Base-by-base conservation (phyloP, 345 rosid species). In the Anastatica hierochuntica region DNA sequence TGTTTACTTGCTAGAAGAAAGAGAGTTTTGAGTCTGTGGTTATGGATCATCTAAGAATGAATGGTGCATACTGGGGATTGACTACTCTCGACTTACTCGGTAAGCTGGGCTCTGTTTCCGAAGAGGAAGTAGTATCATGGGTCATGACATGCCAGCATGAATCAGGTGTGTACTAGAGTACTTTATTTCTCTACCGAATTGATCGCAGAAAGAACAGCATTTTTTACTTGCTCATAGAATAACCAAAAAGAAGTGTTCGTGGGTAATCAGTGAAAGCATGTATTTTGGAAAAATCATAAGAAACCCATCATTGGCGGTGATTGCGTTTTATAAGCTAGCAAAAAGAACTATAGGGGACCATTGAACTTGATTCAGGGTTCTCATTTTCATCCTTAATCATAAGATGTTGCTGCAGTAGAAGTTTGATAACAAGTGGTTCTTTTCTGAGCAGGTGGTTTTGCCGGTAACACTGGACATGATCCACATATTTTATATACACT, bases 31-130 rank as follows among this genome's bases (percentile, higher is more conserved):
- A 82, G 71, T 83, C 90, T 27, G 92, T 84, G 38, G 85, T 92
- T 53, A 81, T 84, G 98, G 98, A 88, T 40, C 90, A 84, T 79
- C 74, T 92, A 24, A 75, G 90, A 78, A 58, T 88, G 82, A 88
- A 76, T 53, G 96, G 96, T 49, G 96, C 79, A 1, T 84, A 88
- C 50, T 92, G 98, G 96, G 98, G 96, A 61, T 69, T 92, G 56
- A 73, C 81, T 30, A 68, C 96, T 45, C 68, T 92, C 12, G 94
- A 78, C 60, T 72, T 90, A 62, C 70, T 84, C 26, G 94, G 82
- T 33, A 87, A 84, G 76, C 81, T 87, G 14, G 72, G 63, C n/a
- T 29, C 64, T n/a, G 71, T 81, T 43, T 67, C 85, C 63, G 52
- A 69, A 39, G 73, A 80, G 24, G 90, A 92, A 58, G 75, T 79